Conservation (phyloP, 257 asterid genomes). For the Jaltomata sinuosa region DNA sequence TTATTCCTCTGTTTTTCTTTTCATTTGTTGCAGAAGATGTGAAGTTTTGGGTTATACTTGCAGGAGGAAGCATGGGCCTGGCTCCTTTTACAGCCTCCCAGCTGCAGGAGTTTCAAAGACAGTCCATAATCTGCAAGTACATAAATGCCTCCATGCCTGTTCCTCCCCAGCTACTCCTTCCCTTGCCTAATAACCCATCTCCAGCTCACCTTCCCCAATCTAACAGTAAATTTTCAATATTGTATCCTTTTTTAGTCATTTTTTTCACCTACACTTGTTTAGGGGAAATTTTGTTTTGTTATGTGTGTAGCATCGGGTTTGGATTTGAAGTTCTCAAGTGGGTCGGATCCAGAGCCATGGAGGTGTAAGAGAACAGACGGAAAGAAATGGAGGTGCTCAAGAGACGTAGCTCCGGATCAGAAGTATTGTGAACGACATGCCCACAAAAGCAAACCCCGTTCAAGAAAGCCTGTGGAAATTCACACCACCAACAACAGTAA, state of each 20-base stretch:
- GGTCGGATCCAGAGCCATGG: conserved; percentile 70
- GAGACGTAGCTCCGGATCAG: conserved; percentile 20
- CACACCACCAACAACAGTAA: conserved; percentile 6
- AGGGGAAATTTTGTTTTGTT: background rate
- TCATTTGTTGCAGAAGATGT: background rate
- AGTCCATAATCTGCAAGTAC: conserved; percentile 45
- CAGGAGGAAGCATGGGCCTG: conserved; percentile 13
- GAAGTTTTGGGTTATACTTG: background rate
- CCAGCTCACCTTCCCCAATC: conserved; percentile 26
- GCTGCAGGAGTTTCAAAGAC: conserved; percentile 62
- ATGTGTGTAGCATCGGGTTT: conserved; percentile 13
- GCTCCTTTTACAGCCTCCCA: conserved; percentile 48
- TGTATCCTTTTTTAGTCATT: background rate
- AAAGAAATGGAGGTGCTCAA: conserved; percentile 63
- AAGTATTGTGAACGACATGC: conserved; percentile 30
- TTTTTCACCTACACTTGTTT: background rate
- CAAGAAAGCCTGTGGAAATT: conserved; percentile 39
- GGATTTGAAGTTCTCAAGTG: conserved; percentile 33
- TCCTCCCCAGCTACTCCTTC: conserved; percentile 47
- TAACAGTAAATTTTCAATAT: conserved; percentile 17
- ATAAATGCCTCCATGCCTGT: conserved; percentile 41
- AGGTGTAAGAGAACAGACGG: conserved; percentile 73
- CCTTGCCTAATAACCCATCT: conserved; percentile 8
- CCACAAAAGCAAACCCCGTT: conserved; percentile 24
- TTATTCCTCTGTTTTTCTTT: background rate